Percentiles rank a stretch among this genome's conserved stretches.
These are phyloP conservation scores for Chalaropsis thielavioides DNA, from an alignment of 2,329 filamentous ascomycete species.

Conservation along the genomic window DNA sequence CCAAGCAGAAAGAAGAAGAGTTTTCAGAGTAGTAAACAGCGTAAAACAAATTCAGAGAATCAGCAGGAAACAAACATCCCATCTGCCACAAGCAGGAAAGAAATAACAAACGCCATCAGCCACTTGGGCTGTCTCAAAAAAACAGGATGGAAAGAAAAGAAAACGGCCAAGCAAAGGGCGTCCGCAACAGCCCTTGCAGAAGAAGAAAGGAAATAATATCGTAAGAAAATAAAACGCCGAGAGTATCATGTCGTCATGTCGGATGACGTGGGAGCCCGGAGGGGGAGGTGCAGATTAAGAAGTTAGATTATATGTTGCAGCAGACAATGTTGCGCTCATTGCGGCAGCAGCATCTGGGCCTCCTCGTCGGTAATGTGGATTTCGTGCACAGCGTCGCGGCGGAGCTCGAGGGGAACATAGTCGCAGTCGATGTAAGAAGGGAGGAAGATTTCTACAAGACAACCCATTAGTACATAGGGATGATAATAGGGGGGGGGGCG, in stretches of 20 bases:
- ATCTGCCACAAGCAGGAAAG: not conserved
- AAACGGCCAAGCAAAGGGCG: not conserved
- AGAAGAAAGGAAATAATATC: not conserved
- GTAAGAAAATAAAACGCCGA: not conserved
- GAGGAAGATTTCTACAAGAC: constrained; percentile 55
- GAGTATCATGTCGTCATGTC: not conserved
- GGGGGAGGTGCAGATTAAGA: not conserved
- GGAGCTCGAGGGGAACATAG: constrained; percentile 59
- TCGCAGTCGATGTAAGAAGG: constrained; percentile 64
- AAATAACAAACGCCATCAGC: not conserved
- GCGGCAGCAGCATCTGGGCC: constrained; percentile 50
- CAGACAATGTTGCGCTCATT: constrained; percentile 28
- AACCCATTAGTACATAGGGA: constrained; percentile 5
- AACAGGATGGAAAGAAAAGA: not conserved
- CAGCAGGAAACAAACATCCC: not conserved
- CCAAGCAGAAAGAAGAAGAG: not conserved
- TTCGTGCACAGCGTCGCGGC: constrained; percentile 63
- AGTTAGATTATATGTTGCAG: not conserved
- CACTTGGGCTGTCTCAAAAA: not conserved
- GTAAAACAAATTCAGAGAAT: not conserved
- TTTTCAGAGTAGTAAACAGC: not conserved
- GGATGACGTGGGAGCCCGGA: not conserved
- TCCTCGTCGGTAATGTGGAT: constrained; percentile 68
- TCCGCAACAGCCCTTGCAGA: not conserved
- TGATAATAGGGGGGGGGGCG: not conserved